Evolutionary conservation across 129 eudicot genomes (phyloP), one percentile per base, ranked within the genome.

Genomic region (Helichrysum umbraculigerum): DNA sequence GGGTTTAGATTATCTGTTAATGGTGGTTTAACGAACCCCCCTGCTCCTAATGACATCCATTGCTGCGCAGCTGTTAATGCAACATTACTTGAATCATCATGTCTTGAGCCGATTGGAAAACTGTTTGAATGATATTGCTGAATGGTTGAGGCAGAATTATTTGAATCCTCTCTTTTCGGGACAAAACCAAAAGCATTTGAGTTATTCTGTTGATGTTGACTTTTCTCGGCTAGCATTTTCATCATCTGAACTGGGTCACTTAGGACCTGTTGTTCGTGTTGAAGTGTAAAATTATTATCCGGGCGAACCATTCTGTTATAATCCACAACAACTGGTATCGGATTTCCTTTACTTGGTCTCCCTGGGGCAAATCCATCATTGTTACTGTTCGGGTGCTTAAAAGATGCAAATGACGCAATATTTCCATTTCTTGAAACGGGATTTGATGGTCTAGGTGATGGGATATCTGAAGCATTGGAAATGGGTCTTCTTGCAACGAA

Each of bases 11-110:
- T 87, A 61, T 86, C 92, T 4, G 83, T 39, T 65, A 77, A 78
- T n/a, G 91, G 90, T 28, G 93, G 85, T 68, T 83, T 86, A 32
- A 21, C 17, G 52, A 67, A 67, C 32, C 72, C 72, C n/a, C 54
- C 28, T 6, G 72, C 96, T 22, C 99, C 97, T 71, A 87, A 74
- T 14, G 97, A 87, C 99, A 94, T 94, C 99, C 99, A 94, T 20
- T 87, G 90, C 54, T 87, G 90, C 21, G 93, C 93, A 77, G 97
- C 98, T 29, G 96, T 89, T 7, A 82, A 72, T 19, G 98, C 93
- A 2, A 86, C 97, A 74, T 88, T 86, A 61, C 80, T 71, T 12
- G 88, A 68, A 68, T 82, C 87, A 12, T 86, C 86, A 60, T 75
- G 77, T 72, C 78, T 83, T 21, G 74, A 42, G 70, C 78, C 78